Evolutionary conservation across 2,329 filamentous ascomycete genomes (phyloP).

Genomic region (Aspergillus hiratsukae): DNA sequence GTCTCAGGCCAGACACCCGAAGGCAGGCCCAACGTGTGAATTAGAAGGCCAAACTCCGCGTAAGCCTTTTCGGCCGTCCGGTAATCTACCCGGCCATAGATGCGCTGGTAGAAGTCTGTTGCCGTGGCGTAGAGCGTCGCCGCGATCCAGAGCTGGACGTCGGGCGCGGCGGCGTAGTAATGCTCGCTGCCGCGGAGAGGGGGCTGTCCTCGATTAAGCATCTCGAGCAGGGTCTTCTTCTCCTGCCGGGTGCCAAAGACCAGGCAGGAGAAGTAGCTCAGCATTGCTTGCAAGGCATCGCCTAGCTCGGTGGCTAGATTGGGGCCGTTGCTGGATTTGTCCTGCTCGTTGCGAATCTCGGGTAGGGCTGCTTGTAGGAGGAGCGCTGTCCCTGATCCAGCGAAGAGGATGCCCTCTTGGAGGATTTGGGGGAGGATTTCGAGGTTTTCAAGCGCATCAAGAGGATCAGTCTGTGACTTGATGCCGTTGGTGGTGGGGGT

Average conservation of each 20-base stretch:
- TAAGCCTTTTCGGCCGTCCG: constrained; percentile 29
- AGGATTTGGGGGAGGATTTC: constrained; percentile 34
- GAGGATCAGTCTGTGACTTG: constrained; percentile 14
- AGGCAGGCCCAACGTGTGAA: constrained; percentile 24
- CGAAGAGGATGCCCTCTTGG: constrained; percentile 32
- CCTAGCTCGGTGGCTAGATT: constrained; percentile 27
- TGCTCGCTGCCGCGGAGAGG: constrained; percentile 19
- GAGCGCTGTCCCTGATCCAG: constrained; percentile 31
- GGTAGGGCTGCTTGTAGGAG: constrained; percentile 32
- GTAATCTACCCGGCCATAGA: constrained; percentile 30
- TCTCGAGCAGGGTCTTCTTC: constrained; percentile 25
- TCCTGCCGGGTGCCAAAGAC: constrained; percentile 29
- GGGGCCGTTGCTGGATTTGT: constrained; percentile 5
- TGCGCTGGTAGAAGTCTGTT: constrained; percentile 35
- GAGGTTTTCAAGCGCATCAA: constrained; percentile 29
- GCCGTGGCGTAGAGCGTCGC: constrained; percentile 34
- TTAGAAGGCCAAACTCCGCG: constrained; percentile 26
- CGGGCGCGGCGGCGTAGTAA: constrained; percentile 18
- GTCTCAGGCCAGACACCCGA: constrained; percentile 27
- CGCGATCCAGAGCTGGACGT: constrained; percentile 28
- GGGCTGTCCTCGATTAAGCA: constrained; percentile 19
- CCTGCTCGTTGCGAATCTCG: constrained; percentile 16
- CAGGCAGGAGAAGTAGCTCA: constrained; percentile 32
- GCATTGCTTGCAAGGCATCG: constrained; percentile 25
- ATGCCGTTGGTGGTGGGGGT: constrained; percentile 2